These are phyloP conservation scores for Podospora pseudocomata DNA, from an alignment of 495 filamentous ascomycete genomes.

Conservation along the genomic window DNA sequence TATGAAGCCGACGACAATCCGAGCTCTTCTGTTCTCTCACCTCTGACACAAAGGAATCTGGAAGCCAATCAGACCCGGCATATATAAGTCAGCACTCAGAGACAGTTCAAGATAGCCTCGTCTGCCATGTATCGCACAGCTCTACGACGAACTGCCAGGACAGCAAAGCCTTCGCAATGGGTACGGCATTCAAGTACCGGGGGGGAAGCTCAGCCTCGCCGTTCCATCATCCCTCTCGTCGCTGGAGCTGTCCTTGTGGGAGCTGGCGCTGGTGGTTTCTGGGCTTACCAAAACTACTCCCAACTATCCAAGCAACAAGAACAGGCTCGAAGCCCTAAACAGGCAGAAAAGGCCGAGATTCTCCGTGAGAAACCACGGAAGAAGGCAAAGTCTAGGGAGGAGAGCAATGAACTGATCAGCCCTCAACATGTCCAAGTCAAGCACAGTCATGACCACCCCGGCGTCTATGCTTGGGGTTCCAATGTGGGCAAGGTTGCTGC, in stretches of 20 bases:
- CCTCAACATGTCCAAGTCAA: slow-evolving; percentile 81
- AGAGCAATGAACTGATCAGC: slow-evolving; percentile 66
- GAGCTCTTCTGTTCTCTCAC: background rate
- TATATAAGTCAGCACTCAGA: slow-evolving; percentile 5
- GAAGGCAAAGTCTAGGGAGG: slow-evolving; percentile 56
- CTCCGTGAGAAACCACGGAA: slow-evolving; percentile 59
- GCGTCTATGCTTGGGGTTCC: slow-evolving; percentile 89
- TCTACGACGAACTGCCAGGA: slow-evolving; percentile 17
- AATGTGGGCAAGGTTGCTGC: slow-evolving; percentile 83
- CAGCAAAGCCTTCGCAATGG: slow-evolving; percentile 26
- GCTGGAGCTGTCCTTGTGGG: slow-evolving; percentile 26
- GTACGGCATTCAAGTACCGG: slow-evolving; percentile 29
- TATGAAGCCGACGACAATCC: background rate
- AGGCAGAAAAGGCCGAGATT: slow-evolving; percentile 41
- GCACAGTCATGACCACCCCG: slow-evolving; percentile 83
- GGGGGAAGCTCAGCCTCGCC: slow-evolving; percentile 13
- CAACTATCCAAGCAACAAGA: background rate
- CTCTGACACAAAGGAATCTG: background rate
- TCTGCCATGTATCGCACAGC: slow-evolving; percentile 21
- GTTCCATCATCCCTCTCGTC: slow-evolving; percentile 16
- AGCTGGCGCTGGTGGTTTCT: slow-evolving; percentile 32
- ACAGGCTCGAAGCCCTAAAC: background rate
- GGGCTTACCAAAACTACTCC: slow-evolving; percentile 22
- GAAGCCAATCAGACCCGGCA: background rate
- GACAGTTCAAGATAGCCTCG: slow-evolving; percentile 22